A percentile compares a stretch with the other conserved stretches of the same genome.
phyloP scores from a whole-genome alignment of 139 green algal genomes.

The Micromonas pusilla region DNA sequence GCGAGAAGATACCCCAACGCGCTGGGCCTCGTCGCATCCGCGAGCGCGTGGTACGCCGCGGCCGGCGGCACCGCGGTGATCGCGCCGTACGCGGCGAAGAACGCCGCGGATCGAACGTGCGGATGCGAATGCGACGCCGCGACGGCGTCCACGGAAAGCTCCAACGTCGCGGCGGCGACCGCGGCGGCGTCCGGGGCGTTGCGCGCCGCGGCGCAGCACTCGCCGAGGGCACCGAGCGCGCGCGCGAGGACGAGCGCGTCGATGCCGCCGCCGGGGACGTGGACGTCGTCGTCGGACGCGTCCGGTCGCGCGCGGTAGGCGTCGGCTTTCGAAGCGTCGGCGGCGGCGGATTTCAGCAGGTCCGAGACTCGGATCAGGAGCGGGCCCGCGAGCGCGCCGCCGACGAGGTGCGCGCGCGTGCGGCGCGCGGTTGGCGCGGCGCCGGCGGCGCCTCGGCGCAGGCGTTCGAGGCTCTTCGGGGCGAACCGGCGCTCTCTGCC shows the following conservation, averaged over 20 bases:
- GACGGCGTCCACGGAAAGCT: neutral
- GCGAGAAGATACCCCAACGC: neutral
- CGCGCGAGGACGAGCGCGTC: neutral
- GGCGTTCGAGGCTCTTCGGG: neutral
- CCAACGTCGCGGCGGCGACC: neutral
- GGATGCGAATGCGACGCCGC: neutral
- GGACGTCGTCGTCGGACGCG: too few relatives aligned
- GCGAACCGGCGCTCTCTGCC: constrained; percentile 1
- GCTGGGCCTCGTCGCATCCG: too few relatives aligned
- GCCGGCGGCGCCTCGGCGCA: too few relatives aligned
- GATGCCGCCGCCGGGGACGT: neutral
- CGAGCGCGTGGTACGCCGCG: neutral
- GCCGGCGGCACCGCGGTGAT: neutral
- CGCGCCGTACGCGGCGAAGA: neutral
- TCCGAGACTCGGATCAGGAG: neutral
- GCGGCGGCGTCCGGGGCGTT: constrained; percentile 2
- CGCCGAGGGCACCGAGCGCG: neutral
- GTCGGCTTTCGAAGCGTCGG: too few relatives aligned
- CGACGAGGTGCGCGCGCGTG: constrained; percentile 10
- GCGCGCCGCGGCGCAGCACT: neutral
- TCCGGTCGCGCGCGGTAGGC: neutral
- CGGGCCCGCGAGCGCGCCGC: neutral
- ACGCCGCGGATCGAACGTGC: neutral
- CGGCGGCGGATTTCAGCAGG: neutral
- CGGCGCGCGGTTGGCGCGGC: neutral